These are phyloP conservation scores for Phytophthora melonis DNA, from an alignment of 352 stramenopile genomes.

Conservation along the genomic window DNA sequence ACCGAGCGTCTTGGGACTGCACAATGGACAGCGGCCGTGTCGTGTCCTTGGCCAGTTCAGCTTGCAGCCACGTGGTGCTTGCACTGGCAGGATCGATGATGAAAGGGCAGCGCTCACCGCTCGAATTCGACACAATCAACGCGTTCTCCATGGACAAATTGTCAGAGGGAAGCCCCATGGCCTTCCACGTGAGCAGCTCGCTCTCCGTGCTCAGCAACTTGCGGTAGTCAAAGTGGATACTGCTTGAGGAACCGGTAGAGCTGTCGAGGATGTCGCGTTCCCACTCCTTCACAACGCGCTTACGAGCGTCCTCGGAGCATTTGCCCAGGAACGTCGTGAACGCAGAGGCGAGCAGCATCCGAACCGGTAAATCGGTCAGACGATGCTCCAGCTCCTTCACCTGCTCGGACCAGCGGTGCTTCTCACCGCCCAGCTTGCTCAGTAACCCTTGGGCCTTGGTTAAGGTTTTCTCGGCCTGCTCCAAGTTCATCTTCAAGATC, in stretches of 20 bases:
- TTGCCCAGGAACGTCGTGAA: constrained; percentile 96
- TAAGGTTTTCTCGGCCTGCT: constrained; percentile 90
- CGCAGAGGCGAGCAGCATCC: constrained; percentile 92
- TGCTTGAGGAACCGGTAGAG: constrained; percentile 28
- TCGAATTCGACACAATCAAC: constrained; percentile 87
- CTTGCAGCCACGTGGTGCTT: constrained; percentile 90
- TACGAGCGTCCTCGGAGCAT: constrained; percentile 89
- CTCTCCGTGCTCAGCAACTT: constrained; percentile 93
- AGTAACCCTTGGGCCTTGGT: constrained; percentile 93
- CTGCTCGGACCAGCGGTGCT: constrained; percentile 92
- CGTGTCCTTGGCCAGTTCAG: constrained; percentile 87
- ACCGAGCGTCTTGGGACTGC: constrained; percentile 85
- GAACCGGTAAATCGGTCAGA: constrained; percentile 86
- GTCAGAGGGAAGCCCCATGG: constrained; percentile 92
- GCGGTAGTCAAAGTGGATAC: constrained; percentile 81
- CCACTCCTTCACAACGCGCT: constrained; percentile 83
- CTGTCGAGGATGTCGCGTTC: constrained; percentile 67
- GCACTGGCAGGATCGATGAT: constrained; percentile 95
- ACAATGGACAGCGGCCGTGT: constrained; percentile 90
- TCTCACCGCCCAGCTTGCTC: constrained; percentile 92
- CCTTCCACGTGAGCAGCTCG: constrained; percentile 95
- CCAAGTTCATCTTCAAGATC: constrained; percentile 87
- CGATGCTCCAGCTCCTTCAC: constrained; percentile 85
- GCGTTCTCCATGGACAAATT: constrained; percentile 96
- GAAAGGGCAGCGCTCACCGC: constrained; percentile 89